Conservation (phyloP, 257 asterid species). For the Agastache rugosa region DNA sequence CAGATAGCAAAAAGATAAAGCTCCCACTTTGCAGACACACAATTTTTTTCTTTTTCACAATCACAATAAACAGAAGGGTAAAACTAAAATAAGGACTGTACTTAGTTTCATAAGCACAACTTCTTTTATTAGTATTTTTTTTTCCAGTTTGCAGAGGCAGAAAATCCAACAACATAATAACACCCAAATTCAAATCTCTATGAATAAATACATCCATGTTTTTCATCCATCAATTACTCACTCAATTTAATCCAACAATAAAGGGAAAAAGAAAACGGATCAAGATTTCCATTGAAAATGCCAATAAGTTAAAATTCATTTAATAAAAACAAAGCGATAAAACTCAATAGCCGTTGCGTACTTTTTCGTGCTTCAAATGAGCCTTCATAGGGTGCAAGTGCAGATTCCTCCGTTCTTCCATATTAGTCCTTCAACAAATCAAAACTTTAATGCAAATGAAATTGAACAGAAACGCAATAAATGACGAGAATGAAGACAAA, state of each 20-base stretch:
- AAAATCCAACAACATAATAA: conserved; percentile 23
- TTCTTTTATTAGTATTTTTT: conserved; percentile 22
- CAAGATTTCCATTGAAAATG: not conserved
- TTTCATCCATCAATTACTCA: not conserved
- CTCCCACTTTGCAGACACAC: conserved; percentile 21
- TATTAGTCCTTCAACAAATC: conserved; percentile 54
- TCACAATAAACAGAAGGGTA: not conserved
- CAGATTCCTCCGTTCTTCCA: conserved; percentile 61
- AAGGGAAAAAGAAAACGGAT: not conserved
- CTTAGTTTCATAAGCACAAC: conserved; percentile 37
- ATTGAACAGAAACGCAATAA: conserved; percentile 4
- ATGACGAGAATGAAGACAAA: conserved; percentile 35
- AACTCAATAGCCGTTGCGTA: conserved; percentile 18
- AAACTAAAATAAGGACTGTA: conserved; percentile 38
- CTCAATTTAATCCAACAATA: not conserved
- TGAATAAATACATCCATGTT: not conserved
- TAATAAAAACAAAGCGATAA: conserved; percentile 11
- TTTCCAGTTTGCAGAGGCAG: conserved; percentile 32
- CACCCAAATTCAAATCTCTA: conserved; percentile 14
- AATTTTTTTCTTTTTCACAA: not conserved
- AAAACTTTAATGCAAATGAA: conserved; percentile 19
- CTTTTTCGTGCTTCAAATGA: conserved; percentile 55
- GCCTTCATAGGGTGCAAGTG: conserved; percentile 68
- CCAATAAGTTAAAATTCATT: not conserved
- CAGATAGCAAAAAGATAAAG: conserved; percentile 39